Evolutionary conservation across 1,284 basidiomycete genomes (phyloP).

Genomic region (Moesziomyces antarcticus): DNA sequence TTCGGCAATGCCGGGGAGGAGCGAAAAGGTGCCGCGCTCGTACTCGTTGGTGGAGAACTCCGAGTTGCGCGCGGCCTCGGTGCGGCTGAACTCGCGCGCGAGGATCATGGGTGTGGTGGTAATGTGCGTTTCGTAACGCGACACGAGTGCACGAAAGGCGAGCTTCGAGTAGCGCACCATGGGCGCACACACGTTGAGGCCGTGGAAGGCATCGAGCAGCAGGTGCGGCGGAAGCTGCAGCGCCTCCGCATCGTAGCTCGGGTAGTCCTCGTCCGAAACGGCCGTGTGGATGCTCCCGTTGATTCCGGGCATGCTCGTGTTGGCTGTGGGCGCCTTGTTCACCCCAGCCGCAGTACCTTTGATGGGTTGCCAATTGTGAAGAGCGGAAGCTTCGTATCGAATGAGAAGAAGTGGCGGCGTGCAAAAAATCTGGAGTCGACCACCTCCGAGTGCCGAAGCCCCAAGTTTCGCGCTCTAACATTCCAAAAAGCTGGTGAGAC

Average conservation of each 20-base stretch:
- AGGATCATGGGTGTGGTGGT: constrained; percentile 76
- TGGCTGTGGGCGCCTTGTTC: neutral
- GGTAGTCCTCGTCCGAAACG: neutral
- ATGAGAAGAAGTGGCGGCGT: too few relatives aligned
- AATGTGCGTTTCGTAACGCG: constrained; percentile 73
- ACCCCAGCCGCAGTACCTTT: neutral
- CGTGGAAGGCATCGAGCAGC: constrained; percentile 48
- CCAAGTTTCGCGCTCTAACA: too few relatives aligned
- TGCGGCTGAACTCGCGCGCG: constrained; percentile 72
- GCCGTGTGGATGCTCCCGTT: neutral
- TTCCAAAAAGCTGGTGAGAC: too few relatives aligned
- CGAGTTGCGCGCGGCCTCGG: constrained; percentile 71
- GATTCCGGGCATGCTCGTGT: neutral
- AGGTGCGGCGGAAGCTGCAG: constrained; percentile 46
- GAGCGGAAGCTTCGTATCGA: too few relatives aligned
- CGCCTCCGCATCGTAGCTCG: constrained; percentile 31
- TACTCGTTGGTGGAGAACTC: constrained; percentile 72
- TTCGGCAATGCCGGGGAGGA: constrained; percentile 62
- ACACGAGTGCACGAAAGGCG: constrained; percentile 73
- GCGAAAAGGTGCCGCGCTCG: constrained; percentile 72
- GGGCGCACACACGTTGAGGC: constrained; percentile 69
- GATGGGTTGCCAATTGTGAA: neutral
- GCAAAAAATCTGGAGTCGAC: too few relatives aligned
- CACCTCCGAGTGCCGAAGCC: too few relatives aligned
- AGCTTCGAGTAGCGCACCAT: constrained; percentile 74